Evolutionary conservation across 345 rosid species (phyloP).

Genomic region (Sonneratia alba): DNA sequence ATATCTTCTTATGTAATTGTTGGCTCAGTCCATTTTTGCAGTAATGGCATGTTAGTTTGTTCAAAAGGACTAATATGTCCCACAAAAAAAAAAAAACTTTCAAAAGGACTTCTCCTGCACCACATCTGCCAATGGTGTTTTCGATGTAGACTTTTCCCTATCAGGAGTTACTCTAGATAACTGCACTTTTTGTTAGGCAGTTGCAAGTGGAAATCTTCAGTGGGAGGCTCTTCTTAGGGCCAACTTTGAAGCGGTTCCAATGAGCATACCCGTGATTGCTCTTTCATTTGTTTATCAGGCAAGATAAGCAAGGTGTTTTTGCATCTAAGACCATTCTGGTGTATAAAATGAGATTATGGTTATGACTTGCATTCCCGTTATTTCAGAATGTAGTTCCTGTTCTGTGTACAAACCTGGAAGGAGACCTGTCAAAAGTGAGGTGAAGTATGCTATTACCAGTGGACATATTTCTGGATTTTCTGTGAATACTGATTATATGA

Average conservation of each 20-base stretch:
- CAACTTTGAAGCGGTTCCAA: conserved; percentile 84
- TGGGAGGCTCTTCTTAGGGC: conserved; percentile 75
- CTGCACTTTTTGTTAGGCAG: conserved; percentile 36
- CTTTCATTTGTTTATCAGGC: conserved; percentile 95
- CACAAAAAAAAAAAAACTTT: background rate
- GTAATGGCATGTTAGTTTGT: background rate
- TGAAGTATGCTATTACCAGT: conserved; percentile 17
- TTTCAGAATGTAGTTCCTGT: conserved; percentile 89
- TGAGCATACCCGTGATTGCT: conserved; percentile 94
- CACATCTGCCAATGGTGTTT: background rate
- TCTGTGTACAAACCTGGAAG: conserved; percentile 90
- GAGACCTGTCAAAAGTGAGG: conserved; percentile 93
- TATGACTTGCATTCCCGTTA: conserved; percentile 5
- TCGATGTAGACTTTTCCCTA: background rate
- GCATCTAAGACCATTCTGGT: background rate
- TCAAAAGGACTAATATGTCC: background rate
- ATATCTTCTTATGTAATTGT: background rate
- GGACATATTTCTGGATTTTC: background rate
- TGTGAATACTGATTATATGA: background rate
- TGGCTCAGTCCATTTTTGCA: background rate
- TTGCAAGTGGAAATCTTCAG: conserved; percentile 63
- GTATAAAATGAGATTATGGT: background rate
- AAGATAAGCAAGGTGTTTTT: conserved; percentile 14
- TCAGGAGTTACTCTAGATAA: background rate
- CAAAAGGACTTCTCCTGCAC: background rate